Conservation (phyloP, 169 alveolate genomes). For the Eimeria necatrix region DNA sequence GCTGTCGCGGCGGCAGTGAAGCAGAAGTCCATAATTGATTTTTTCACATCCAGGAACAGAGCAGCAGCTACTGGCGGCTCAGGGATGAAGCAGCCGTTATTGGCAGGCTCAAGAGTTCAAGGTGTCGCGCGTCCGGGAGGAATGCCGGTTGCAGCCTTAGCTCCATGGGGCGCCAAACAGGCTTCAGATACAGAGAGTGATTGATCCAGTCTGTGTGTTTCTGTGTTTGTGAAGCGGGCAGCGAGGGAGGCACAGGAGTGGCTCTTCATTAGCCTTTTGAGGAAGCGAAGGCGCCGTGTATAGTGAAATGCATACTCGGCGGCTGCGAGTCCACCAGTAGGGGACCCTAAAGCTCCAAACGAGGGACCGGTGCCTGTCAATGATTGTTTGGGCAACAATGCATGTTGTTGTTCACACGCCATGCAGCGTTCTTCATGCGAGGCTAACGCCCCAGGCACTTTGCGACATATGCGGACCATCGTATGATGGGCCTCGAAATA, state of each 20-base stretch:
- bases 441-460: background rate
- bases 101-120: constrained; percentile 39
- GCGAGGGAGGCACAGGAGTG: constrained; percentile 68
- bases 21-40: constrained; percentile 78
- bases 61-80: constrained; percentile 55
- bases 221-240: constrained; percentile 33
- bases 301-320: constrained; percentile 20
- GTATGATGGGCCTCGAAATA: background rate
- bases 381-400: constrained; percentile 41
- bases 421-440: constrained; percentile 42
- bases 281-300: constrained; percentile 28
- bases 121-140: constrained; percentile 65
- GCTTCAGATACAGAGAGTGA: constrained; percentile 75
- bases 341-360: constrained; percentile 54
- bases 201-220: background rate
- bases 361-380: constrained; percentile 76
- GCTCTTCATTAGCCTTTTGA: constrained; percentile 53
- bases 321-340: constrained; percentile 11
- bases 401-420: constrained; percentile 19
- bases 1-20: constrained; percentile 61
- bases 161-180: constrained; percentile 63
- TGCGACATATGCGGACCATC: background rate
- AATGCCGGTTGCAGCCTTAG: constrained; percentile 33
- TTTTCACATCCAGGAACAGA: constrained; percentile 71
- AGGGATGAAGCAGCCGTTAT: constrained; percentile 28